Evolutionary conservation across 768 basidiomycete species (phyloP).

Genomic region (Cyathus striatus): DNA sequence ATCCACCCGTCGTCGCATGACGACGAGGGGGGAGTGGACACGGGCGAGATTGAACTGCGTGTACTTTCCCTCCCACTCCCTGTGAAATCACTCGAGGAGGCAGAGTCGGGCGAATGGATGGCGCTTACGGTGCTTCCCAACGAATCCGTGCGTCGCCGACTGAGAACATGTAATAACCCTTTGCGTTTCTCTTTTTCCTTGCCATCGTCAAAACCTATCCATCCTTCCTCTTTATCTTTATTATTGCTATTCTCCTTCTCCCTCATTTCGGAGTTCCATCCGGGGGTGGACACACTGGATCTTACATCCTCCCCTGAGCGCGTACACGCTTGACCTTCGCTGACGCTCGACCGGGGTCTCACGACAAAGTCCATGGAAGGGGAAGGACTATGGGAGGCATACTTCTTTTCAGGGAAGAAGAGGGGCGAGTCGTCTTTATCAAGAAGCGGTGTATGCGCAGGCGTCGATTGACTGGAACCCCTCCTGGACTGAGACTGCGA

Average conservation of each 20-base stretch:
- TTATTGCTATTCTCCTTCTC: too few relatives aligned
- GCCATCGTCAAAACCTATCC: slow-evolving; percentile 31
- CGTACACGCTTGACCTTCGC: slow-evolving; percentile 32
- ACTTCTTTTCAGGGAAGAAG: slow-evolving; percentile 6
- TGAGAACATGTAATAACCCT: slow-evolving; percentile 37
- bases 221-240: slow-evolving; percentile 37
- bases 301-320: slow-evolving; percentile 26
- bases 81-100: background rate
- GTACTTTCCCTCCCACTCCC: background rate
- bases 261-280: too few relatives aligned
- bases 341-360: slow-evolving; percentile 29
- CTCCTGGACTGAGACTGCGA: too few relatives aligned
- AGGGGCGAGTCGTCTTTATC: background rate
- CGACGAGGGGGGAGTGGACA: background rate
- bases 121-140: slow-evolving; percentile 17
- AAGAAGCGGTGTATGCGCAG: background rate
- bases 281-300: slow-evolving; percentile 24
- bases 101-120: slow-evolving; percentile 7
- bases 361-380: slow-evolving; percentile 23
- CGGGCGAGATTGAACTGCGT: background rate
- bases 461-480: too few relatives aligned
- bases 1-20: slow-evolving; percentile 22
- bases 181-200: slow-evolving; percentile 31
- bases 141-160: slow-evolving; percentile 35
- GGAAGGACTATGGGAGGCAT: slow-evolving; percentile 28